Conservation (phyloP, 2,329 filamentous ascomycete genomes). For the Trichophyton rubrum region DNA sequence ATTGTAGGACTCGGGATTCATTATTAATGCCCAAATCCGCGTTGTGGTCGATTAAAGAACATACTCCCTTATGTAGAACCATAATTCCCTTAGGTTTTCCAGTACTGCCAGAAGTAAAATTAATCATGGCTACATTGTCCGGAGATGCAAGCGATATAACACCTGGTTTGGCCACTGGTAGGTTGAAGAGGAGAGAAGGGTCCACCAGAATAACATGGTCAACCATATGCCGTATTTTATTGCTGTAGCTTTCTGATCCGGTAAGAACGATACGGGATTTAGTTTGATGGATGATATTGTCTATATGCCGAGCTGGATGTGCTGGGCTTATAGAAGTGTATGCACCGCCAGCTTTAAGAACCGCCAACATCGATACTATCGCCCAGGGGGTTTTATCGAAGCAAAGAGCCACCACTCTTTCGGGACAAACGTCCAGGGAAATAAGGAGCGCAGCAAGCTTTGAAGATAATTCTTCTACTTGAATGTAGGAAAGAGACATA, state of each 20-base stretch:
- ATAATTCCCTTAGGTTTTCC: constrained; percentile 47
- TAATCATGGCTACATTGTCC: constrained; percentile 38
- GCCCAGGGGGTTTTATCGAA: constrained; percentile 14
- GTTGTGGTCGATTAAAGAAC: constrained; percentile 20
- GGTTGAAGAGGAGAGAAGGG: background rate
- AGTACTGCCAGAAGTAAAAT: constrained; percentile 48
- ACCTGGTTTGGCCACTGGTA: background rate
- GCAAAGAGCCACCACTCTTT: constrained; percentile 9
- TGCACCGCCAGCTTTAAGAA: constrained; percentile 13
- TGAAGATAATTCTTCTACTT: constrained; percentile 15
- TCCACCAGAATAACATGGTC: constrained; percentile 2
- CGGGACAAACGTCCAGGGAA: constrained; percentile 3
- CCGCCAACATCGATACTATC: constrained; percentile 10
- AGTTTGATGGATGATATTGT: constrained; percentile 10
- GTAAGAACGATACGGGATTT: constrained; percentile 11
- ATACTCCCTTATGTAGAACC: constrained; percentile 41
- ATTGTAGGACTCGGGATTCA: constrained; percentile 50
- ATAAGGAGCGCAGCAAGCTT: constrained; percentile 7
- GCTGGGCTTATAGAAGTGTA: constrained; percentile 11
- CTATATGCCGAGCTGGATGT: background rate
- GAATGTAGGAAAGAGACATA: constrained; percentile 10
- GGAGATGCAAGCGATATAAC: constrained; percentile 27
- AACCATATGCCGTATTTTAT: background rate
- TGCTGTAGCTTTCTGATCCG: constrained; percentile 7
- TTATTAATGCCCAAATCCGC: constrained; percentile 33